Conservation (phyloP, 805 yeast species). For the Saccharomycopsis malanga region DNA sequence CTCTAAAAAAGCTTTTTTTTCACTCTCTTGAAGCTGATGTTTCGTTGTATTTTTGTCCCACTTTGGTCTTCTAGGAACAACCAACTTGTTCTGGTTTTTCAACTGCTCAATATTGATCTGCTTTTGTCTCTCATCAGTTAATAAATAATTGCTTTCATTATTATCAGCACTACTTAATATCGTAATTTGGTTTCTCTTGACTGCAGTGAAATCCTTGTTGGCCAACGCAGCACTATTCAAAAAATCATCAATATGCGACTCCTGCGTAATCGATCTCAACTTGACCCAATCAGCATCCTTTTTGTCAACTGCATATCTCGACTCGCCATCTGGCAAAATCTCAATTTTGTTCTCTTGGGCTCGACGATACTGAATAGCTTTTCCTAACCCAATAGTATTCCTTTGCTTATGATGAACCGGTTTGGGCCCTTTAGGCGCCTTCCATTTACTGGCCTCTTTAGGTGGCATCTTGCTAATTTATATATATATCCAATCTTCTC, state of each 20-base stretch:
- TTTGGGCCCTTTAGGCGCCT: conserved; percentile 88
- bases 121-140: conserved; percentile 60
- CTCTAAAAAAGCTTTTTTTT: conserved; percentile 81
- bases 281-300: conserved; percentile 87
- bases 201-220: conserved; percentile 94
- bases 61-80: conserved; percentile 86
- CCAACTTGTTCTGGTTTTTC: conserved; percentile 61
- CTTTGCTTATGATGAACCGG: conserved; percentile 80
- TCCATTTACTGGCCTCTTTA: conserved; percentile 82
- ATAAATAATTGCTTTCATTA: conserved; percentile 47
- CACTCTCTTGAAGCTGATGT: conserved; percentile 74
- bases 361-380: conserved; percentile 71
- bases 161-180: conserved; percentile 55
- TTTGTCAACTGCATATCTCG: conserved; percentile 75
- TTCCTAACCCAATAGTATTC: conserved; percentile 79
- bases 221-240: conserved; percentile 92
- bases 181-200: conserved; percentile 71
- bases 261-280: conserved; percentile 90
- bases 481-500: no score
- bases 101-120: conserved; percentile 55
- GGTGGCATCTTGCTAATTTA: no score
- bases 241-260: conserved; percentile 88
- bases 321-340: conserved; percentile 76
- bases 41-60: conserved; percentile 75
- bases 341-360: conserved; percentile 61